phyloP scores from a whole-genome alignment of 495 filamentous ascomycete genomes.

The Penicillium atrosanguineum region DNA sequence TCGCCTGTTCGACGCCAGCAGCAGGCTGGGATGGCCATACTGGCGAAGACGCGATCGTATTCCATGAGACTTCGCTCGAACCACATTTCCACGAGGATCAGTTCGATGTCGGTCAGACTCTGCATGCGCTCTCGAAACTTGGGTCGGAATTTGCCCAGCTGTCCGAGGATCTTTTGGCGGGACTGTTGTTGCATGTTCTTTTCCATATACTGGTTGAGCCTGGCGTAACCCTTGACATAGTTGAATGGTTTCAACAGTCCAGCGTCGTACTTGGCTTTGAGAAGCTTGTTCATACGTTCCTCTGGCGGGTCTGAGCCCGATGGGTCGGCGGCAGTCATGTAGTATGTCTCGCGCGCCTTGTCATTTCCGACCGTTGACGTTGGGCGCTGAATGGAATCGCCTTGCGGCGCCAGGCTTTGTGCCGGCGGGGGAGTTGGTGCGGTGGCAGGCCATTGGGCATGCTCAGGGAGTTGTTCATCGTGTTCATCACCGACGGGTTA shows the following conservation, averaged over 20 bases:
- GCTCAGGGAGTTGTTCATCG: constrained; percentile 42
- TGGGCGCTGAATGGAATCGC: constrained; percentile 58
- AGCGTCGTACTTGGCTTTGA: constrained; percentile 93
- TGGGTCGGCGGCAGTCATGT: constrained; percentile 94
- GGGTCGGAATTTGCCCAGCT: constrained; percentile 88
- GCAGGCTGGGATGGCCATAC: constrained; percentile 97
- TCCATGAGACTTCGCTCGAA: constrained; percentile 94
- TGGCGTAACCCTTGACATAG: constrained; percentile 92
- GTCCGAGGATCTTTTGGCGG: constrained; percentile 83
- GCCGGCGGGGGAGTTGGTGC: constrained; percentile 32
- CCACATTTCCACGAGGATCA: constrained; percentile 97
- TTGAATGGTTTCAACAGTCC: constrained; percentile 95
- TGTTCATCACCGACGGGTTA: constrained; percentile 53
- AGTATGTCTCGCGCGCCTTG: constrained; percentile 85
- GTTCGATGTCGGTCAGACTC: constrained; percentile 81
- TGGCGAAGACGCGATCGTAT: constrained; percentile 96
- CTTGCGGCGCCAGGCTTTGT: constrained; percentile 48
- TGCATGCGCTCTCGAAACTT: constrained; percentile 97
- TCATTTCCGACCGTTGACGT: constrained; percentile 62
- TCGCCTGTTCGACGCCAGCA: constrained; percentile 97
- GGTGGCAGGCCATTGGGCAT: constrained; percentile 34
- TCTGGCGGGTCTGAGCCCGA: constrained; percentile 88
- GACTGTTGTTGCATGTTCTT: constrained; percentile 73
- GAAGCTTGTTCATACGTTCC: constrained; percentile 90
- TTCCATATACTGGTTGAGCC: constrained; percentile 87